Percentiles rank a stretch among this genome's conserved stretches.
These are phyloP conservation scores for Nakazawaea sp. DNA, from an alignment of 805 yeast species.

Conservation along the genomic window DNA sequence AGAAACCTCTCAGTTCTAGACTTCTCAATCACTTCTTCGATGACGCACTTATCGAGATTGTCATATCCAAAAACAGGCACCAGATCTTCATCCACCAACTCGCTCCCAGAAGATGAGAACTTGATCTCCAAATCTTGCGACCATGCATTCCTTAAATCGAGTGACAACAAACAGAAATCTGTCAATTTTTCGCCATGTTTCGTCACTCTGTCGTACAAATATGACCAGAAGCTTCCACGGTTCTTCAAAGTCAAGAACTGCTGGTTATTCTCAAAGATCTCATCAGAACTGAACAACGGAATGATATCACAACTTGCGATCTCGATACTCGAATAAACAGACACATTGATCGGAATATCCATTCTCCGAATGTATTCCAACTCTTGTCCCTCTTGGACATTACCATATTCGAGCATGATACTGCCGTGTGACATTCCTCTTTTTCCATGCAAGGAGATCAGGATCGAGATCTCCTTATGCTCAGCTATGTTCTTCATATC, in stretches of 20 bases:
- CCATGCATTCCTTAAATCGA: constrained; percentile 85
- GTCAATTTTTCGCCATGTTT: constrained; percentile 27
- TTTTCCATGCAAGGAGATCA: constrained; percentile 61
- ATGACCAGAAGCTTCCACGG: constrained; percentile 6
- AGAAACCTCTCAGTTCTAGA: constrained; percentile 40
- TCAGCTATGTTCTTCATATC: constrained; percentile 34
- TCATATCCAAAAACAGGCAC: not conserved
- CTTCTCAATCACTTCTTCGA: constrained; percentile 1
- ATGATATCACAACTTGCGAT: constrained; percentile 70
- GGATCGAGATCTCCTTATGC: constrained; percentile 31
- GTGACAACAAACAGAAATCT: constrained; percentile 54
- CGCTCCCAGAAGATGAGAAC: constrained; percentile 15
- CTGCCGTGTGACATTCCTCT: constrained; percentile 64
- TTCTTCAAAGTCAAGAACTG: not conserved
- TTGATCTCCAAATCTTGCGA: constrained; percentile 38
- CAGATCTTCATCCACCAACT: constrained; percentile 14
- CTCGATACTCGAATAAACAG: constrained; percentile 70
- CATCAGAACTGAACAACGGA: constrained; percentile 35
- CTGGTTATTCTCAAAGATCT: constrained; percentile 17
- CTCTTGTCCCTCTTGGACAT: constrained; percentile 21
- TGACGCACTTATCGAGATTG: constrained; percentile 1
- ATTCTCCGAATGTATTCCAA: constrained; percentile 45
- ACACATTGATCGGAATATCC: constrained; percentile 59
- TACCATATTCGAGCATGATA: constrained; percentile 59
- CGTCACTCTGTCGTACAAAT: constrained; percentile 3